A percentile compares a stretch with the other conserved stretches of the same genome.
These are phyloP conservation scores for Schoenoplectus tabernaemontani DNA, from an alignment of 202 grass and related monocot genomes.

Conservation along the genomic window DNA sequence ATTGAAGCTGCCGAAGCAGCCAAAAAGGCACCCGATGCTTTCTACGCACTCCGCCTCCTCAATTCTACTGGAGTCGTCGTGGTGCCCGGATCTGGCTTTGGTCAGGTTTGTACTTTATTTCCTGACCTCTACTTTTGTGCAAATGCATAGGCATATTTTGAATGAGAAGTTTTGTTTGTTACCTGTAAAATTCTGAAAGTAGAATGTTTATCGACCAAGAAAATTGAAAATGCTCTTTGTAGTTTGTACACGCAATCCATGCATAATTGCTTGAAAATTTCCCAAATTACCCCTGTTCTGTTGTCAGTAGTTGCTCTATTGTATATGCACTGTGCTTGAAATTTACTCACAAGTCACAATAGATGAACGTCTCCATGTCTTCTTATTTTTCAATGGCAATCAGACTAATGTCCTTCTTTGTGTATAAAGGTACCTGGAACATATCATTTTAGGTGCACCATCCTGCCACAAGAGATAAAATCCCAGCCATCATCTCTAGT, in stretches of 20 bases:
- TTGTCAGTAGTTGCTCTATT: no score
- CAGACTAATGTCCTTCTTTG: not conserved
- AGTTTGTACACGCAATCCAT: not conserved
- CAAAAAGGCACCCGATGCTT: conserved; percentile 69
- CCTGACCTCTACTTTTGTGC: conserved; percentile 5
- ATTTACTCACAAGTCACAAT: no score
- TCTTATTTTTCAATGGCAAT: no score
- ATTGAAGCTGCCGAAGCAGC: conserved; percentile 73
- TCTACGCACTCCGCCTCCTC: conserved; percentile 74
- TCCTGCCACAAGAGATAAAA: conserved; percentile 97
- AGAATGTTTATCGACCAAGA: not conserved
- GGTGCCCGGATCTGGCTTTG: conserved; percentile 85
- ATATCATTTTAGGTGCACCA: conserved; percentile 95
- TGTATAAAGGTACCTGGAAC: conserved; percentile 78
- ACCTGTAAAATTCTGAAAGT: not conserved
- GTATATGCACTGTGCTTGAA: no score
- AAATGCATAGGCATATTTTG: not conserved
- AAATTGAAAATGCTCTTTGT: not conserved
- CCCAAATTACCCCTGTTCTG: no score
- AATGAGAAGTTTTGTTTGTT: not conserved
- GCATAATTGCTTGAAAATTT: not conserved
- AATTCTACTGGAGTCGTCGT: conserved; percentile 86
- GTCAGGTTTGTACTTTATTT: conserved; percentile 51
- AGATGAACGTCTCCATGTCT: no score
- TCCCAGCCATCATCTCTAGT: conserved; percentile 65